Evolutionary conservation across 2,329 filamentous ascomycete genomes (phyloP).

Genomic region (Aspergillus sp.): DNA sequence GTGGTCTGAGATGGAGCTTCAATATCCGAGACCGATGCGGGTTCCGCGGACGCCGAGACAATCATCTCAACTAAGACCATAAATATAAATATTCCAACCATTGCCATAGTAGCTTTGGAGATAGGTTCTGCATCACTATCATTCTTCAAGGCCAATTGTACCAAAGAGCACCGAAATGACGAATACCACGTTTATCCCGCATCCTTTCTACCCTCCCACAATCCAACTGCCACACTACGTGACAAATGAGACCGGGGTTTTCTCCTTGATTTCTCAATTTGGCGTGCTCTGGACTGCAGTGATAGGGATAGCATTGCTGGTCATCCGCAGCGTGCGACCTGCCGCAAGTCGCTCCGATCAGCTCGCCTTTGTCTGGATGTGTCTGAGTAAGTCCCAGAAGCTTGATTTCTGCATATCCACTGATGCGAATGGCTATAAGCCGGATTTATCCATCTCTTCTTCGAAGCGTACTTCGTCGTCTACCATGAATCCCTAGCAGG

Average conservation of each 20-base stretch:
- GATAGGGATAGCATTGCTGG: conserved; percentile 52
- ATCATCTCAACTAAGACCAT: too few relatives aligned
- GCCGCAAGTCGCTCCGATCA: conserved; percentile 52
- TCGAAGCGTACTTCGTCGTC: conserved; percentile 72
- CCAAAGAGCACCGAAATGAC: not conserved
- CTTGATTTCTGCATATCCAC: not conserved
- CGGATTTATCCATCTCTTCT: conserved; percentile 61
- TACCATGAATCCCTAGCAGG: conserved; percentile 60
- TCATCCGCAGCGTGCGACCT: conserved; percentile 52
- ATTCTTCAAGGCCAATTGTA: not conserved
- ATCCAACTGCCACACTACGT: conserved; percentile 58
- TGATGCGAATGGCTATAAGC: conserved; percentile 3
- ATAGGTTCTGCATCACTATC: too few relatives aligned
- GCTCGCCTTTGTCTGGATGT: conserved; percentile 65
- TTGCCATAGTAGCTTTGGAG: too few relatives aligned
- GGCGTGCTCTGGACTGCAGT: conserved; percentile 53
- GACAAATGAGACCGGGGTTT: conserved; percentile 59
- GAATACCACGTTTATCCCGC: conserved; percentile 22
- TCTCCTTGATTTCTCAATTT: conserved; percentile 59
- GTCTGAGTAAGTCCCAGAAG: conserved; percentile 54
- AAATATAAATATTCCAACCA: too few relatives aligned
- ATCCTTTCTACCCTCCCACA: conserved; percentile 66
- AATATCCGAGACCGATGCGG: too few relatives aligned
- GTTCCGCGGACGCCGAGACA: too few relatives aligned
- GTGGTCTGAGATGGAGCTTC: too few relatives aligned